Conservation (phyloP, 495 filamentous ascomycete genomes). For the Bombardia bombarda region DNA sequence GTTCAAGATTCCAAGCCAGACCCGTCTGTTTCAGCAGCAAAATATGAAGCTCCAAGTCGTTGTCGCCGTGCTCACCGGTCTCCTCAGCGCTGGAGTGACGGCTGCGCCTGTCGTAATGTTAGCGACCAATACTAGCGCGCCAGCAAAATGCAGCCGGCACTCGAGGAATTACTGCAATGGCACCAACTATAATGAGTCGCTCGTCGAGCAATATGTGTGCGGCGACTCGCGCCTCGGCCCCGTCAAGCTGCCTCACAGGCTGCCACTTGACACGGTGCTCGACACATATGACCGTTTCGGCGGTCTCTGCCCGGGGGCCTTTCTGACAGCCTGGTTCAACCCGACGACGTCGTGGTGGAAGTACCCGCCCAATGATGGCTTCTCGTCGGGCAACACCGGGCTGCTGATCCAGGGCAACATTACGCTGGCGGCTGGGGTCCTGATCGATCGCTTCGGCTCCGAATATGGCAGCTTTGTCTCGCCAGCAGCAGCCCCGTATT, state of each 20-base stretch:
- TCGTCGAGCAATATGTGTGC: constrained; percentile 34
- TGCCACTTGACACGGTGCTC: constrained; percentile 27
- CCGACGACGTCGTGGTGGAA: constrained; percentile 20
- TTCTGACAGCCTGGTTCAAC: constrained; percentile 40
- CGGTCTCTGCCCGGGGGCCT: constrained; percentile 38
- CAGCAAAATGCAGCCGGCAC: neutral
- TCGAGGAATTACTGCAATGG: neutral
- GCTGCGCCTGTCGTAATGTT: too few species aligned
- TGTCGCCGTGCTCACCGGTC: neutral
- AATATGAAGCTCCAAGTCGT: neutral
- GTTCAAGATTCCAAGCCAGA: too few species aligned
- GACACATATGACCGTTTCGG: constrained; percentile 41
- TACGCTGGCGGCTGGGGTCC: constrained; percentile 34
- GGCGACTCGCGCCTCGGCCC: constrained; percentile 47
- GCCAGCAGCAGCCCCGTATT: constrained; percentile 43
- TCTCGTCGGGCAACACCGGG: constrained; percentile 19
- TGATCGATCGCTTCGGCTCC: constrained; percentile 49
- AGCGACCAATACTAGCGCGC: neutral
- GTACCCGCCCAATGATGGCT: constrained; percentile 40
- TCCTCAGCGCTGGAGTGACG: too few species aligned
- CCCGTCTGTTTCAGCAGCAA: too few species aligned
- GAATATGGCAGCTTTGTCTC: constrained; percentile 38
- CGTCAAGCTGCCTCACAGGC: constrained; percentile 25
- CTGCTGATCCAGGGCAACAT: constrained; percentile 37
- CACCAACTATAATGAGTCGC: constrained; percentile 19